Conservation (phyloP, 1,139 yeast genomes). For the Hemisphaericaspora xylofermentans region DNA sequence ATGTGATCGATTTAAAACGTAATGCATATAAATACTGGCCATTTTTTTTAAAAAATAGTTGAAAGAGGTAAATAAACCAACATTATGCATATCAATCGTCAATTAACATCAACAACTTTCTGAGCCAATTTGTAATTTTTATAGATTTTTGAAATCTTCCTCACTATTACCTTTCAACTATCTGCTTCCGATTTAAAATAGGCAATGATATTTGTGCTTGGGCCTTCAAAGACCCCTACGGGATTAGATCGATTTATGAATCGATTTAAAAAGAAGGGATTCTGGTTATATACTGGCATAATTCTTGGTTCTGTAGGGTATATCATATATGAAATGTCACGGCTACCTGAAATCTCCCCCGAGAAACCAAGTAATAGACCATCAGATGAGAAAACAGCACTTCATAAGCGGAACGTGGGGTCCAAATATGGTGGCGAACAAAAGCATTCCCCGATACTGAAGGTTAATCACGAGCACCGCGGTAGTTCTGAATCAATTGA, state of each 20-base stretch:
- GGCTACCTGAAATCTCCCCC: conserved; percentile 23
- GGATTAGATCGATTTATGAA: conserved; percentile 27
- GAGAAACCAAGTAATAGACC: conserved; percentile 4
- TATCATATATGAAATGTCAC: conserved; percentile 33
- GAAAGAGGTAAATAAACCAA: no score
- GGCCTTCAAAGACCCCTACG: background rate
- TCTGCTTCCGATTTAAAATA: background rate
- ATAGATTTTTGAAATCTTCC: no score
- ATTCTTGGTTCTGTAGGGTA: conserved; percentile 34
- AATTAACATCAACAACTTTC: background rate
- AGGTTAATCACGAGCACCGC: no score
- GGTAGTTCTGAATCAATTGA: no score
- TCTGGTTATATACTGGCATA: conserved; percentile 34
- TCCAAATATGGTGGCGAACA: no score
- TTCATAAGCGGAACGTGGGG: no score
- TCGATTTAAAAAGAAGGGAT: conserved; percentile 34
- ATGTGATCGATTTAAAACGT: no score
- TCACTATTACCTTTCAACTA: no score
- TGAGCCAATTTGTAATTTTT: background rate
- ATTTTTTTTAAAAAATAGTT: no score
- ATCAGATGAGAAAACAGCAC: no score
- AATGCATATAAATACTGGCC: no score
- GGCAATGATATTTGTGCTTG: background rate
- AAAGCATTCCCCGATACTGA: no score
- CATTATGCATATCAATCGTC: background rate